These are phyloP conservation scores for Colletotrichum sojae DNA, from an alignment of 2,329 filamentous ascomycete species.

Conservation along the genomic window DNA sequence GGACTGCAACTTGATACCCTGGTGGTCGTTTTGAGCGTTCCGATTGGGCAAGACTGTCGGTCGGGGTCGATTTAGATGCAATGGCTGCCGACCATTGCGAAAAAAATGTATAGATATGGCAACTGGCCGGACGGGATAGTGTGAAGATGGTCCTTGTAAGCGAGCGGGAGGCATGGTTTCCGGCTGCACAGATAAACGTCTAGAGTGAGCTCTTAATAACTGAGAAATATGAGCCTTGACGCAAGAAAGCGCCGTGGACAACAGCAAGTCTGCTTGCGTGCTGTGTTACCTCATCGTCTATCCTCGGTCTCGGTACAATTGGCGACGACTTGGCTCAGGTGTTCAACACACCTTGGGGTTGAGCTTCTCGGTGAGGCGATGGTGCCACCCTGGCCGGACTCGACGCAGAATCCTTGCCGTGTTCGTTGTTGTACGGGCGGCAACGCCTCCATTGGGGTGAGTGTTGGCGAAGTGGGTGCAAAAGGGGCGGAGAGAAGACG, in stretches of 20 bases:
- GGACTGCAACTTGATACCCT: slow-evolving; percentile 28
- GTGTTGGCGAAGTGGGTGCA: no score
- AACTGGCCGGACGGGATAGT: background rate
- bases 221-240: background rate
- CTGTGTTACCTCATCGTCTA: no score
- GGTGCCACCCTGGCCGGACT: no score
- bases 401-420: no score
- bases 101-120: slow-evolving; percentile 17
- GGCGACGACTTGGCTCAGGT: no score
- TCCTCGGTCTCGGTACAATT: no score
- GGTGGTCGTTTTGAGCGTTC: slow-evolving; percentile 10
- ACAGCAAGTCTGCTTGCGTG: no score
- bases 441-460: no score
- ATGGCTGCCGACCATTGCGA: background rate
- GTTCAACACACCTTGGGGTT: no score
- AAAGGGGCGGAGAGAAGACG: no score
- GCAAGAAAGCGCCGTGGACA: background rate
- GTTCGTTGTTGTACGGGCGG: no score
- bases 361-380: no score
- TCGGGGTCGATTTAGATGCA: slow-evolving; percentile 12
- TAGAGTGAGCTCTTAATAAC: background rate
- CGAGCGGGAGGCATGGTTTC: background rate
- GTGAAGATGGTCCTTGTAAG: background rate
- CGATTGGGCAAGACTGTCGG: background rate
- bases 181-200: background rate